Base-by-base conservation (phyloP, 768 basidiomycete genomes). In the Pisolithus sp. region DNA sequence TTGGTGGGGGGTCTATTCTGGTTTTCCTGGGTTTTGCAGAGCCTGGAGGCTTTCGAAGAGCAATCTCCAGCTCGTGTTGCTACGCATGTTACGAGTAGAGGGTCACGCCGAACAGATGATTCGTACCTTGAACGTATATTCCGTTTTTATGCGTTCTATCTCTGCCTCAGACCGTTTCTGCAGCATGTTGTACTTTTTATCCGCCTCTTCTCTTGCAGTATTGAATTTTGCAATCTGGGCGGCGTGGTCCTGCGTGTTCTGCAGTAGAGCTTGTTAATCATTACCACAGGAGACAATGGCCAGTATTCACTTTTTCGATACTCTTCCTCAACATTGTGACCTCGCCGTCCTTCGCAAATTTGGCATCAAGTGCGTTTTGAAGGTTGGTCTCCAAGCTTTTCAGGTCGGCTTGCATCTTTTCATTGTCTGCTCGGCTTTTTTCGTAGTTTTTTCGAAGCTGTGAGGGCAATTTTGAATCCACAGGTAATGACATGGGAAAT, bases 1-100 rank as follows among this genome's bases (percentile, higher is more conserved):
- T 72, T 5, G 72, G 69, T 23, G 74, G 71, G 26, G 61, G 54
- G 8, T 76, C 75, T 44, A 62, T 67, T 5, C 54, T 50, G 4
- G 61, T 56, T 52, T 65, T 75, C 56, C 72, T 78, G 23, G 74
- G 58, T n/a, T 74, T 75, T n/a, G 68, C 62, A 21, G 80, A 72
- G 53, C 65, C 62, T 18, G 78, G 68, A 12, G 74, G 72, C 60
- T 75, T 84, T 17, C 80, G 77, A 20, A 69, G 61, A 12, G 80
- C 70, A 4, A 76, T 76, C 55, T 86, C 85, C 28, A 83, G 52
- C 62, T 86, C 85, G 58, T 83, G 84, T 76, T 83, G 83, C 86
- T 87, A 56, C 52, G 49, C 48, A 54, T 48, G 40, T 38, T 28
- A 54, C 61, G 47, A 66, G 40, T 46, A 36, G 26, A 48, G 44